These are phyloP conservation scores for Moesziomyces antarcticus DNA, from an alignment of 1,284 basidiomycete species.

Conservation along the genomic window DNA sequence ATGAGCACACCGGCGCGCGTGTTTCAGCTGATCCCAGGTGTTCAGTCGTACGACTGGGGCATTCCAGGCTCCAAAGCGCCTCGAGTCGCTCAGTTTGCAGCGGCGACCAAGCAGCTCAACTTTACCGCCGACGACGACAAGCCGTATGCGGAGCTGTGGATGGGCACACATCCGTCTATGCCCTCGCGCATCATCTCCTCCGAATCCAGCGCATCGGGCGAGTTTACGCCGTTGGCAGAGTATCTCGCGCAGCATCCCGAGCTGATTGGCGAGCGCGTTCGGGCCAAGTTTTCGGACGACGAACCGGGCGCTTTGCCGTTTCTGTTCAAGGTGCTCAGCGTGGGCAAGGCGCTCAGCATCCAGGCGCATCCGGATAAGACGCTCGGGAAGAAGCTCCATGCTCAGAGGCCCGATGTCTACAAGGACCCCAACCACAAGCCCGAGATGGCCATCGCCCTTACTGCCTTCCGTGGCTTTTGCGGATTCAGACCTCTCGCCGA, in stretches of 20 bases:
- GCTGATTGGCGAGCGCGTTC: conserved; percentile 47
- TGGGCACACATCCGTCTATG: conserved; percentile 93
- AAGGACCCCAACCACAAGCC: conserved; percentile 97
- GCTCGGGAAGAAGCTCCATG: conserved; percentile 82
- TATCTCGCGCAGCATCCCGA: conserved; percentile 45
- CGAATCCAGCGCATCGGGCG: not conserved
- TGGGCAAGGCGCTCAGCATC: conserved; percentile 93
- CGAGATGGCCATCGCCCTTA: conserved; percentile 96
- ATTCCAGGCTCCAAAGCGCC: conserved; percentile 36
- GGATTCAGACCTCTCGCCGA: conserved; percentile 84
- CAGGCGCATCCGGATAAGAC: conserved; percentile 96
- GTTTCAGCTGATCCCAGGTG: conserved; percentile 61
- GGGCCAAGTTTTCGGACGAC: conserved; percentile 31
- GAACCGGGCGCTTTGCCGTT: conserved; percentile 57
- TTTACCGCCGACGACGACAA: conserved; percentile 38
- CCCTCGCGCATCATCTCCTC: conserved; percentile 75
- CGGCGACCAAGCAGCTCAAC: conserved; percentile 40
- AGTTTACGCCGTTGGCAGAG: conserved; percentile 28
- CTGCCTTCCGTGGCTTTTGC: conserved; percentile 89
- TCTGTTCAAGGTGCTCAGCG: conserved; percentile 74
- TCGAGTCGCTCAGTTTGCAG: conserved; percentile 57
- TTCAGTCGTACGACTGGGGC: conserved; percentile 67
- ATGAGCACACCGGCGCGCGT: conserved; percentile 9
- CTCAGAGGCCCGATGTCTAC: conserved; percentile 83
- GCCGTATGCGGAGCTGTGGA: conserved; percentile 75